Conservation (phyloP, 1,284 basidiomycete genomes). For the Fomes fomentarius region DNA sequence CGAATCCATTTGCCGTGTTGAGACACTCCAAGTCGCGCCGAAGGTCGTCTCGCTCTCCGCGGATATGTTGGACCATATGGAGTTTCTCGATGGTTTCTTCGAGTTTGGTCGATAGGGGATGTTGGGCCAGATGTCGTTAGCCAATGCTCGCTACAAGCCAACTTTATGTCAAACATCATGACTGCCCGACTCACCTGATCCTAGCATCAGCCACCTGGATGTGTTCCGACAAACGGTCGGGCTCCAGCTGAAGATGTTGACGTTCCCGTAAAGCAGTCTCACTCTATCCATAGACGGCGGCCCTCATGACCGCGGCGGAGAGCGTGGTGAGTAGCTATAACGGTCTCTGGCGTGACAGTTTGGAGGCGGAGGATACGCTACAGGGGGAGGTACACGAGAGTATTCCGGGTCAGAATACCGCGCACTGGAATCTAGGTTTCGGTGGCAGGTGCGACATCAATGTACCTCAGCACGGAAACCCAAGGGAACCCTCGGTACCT, state of each 20-base stretch:
- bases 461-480: not conserved
- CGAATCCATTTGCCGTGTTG: slow-evolving; percentile 70
- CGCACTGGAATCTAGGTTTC: slow-evolving; percentile 37
- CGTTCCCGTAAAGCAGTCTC: slow-evolving; percentile 50
- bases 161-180: no score
- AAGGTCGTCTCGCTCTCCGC: slow-evolving; percentile 72
- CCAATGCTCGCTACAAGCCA: slow-evolving; percentile 18
- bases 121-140: slow-evolving; percentile 14
- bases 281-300: slow-evolving; percentile 37
- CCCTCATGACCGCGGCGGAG: slow-evolving; percentile 26
- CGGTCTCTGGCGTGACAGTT: slow-evolving; percentile 26
- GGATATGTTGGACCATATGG: slow-evolving; percentile 64
- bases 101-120: not conserved
- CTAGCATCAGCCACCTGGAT: slow-evolving; percentile 32
- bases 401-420: slow-evolving; percentile 31
- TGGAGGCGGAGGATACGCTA: slow-evolving; percentile 19
- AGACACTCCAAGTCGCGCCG: slow-evolving; percentile 70
- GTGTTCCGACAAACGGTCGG: slow-evolving; percentile 32
- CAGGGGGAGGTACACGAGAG: slow-evolving; percentile 18
- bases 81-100: slow-evolving; percentile 51
- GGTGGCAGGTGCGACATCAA: slow-evolving; percentile 35
- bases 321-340: slow-evolving; percentile 28
- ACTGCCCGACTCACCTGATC: slow-evolving; percentile 32
- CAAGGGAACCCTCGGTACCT: no score
- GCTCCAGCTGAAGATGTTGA: slow-evolving; percentile 36